Conservation (phyloP, 306 rosid species). For the cucumber (Cucumis sativus) region Cucumber_9930_V3 NC_026657.2:34075001-34075500, state of each 20-base stretch:
- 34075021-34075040: no score
- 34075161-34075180: no score
- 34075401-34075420: conserved; percentile 26
- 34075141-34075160: no score
- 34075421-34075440: conserved; percentile 17
- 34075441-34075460: conserved; percentile 20
- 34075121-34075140: no score
- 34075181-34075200: no score
- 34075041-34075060: no score
- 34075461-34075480: conserved; percentile 28
- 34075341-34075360: background rate
- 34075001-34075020: no score
- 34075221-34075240: background rate
- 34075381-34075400: conserved; percentile 38
- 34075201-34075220: no score
- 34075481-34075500: conserved; percentile 20
- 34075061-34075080: no score
- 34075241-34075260: conserved; percentile 14
- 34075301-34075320: conserved; percentile 21
- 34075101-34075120: no score
- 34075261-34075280: conserved; percentile 17
- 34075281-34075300: conserved; percentile 19
- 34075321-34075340: conserved; percentile 15
- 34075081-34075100: no score
- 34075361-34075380: background rate